Percentiles rank a stretch among this genome's conserved stretches.
These are phyloP conservation scores for Podosphaera leucotricha DNA, from an alignment of 2,329 filamentous ascomycete species.

Conservation along the genomic window DNA sequence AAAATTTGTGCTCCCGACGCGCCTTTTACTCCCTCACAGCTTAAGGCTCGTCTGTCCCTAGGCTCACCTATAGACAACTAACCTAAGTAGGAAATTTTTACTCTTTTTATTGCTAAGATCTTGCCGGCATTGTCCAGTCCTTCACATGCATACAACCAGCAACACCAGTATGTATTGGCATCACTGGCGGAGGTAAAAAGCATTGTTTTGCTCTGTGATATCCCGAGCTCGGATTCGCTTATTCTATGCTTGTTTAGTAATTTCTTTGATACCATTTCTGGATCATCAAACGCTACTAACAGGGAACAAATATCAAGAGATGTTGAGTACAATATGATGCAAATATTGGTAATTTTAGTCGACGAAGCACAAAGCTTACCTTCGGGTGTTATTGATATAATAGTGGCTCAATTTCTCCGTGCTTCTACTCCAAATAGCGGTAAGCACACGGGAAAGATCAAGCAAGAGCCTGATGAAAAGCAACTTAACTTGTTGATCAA, in stretches of 20 bases:
- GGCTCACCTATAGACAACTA: constrained; percentile 2
- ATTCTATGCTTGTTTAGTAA: constrained; percentile 62
- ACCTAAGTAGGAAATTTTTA: constrained; percentile 63
- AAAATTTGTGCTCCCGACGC: constrained; percentile 84
- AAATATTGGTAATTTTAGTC: constrained; percentile 61
- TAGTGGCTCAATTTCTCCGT: constrained; percentile 86
- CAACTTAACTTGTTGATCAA: constrained; percentile 71
- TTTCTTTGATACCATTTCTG: constrained; percentile 80
- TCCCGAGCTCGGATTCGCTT: constrained; percentile 59
- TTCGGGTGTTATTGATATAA: constrained; percentile 64
- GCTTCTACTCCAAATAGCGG: constrained; percentile 35
- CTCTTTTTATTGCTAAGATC: constrained; percentile 61
- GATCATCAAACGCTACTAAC: constrained; percentile 45
- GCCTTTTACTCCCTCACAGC: constrained; percentile 70
- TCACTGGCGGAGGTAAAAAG: constrained; percentile 87
- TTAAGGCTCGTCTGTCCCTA: constrained; percentile 38
- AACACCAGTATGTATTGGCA: constrained; percentile 75
- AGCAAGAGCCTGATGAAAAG: constrained; percentile 38
- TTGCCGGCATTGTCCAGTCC: constrained; percentile 71
- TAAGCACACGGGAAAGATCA: constrained; percentile 23
- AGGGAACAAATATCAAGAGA: constrained; percentile 78
- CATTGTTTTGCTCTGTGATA: constrained; percentile 72
- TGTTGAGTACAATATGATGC: constrained; percentile 78
- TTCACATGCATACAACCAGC: constrained; percentile 70
- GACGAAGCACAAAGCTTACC: constrained; percentile 66